A percentile compares a stretch with the other conserved stretches of the same genome.
Conservation (phyloP, 768 basidiomycete genomes). For the Jaapia argillacea region DNA sequence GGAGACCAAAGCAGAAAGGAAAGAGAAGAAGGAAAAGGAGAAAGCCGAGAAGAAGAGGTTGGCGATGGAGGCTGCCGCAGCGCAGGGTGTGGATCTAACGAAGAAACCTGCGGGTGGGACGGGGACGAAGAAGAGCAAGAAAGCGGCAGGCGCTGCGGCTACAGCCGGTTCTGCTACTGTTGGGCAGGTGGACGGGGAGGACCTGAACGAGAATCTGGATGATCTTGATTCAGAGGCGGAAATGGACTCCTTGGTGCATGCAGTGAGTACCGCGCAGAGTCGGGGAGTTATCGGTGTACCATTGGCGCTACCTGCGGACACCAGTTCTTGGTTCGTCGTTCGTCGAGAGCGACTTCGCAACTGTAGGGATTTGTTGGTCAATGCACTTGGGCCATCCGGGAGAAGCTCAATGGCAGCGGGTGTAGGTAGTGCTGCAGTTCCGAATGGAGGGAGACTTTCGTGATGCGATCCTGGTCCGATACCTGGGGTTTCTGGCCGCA, state of each 20-base stretch:
- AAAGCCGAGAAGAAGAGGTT: constrained; percentile 75
- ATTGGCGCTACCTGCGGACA: constrained; percentile 63
- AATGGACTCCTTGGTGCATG: constrained; percentile 61
- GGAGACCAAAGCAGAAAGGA: constrained; percentile 81
- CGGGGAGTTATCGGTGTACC: constrained; percentile 54
- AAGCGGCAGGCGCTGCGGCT: constrained; percentile 28
- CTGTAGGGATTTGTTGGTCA: constrained; percentile 21
- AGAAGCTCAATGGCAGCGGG: neutral
- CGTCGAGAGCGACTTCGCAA: constrained; percentile 53
- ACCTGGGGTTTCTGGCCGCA: too few relatives aligned
- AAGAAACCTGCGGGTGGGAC: constrained; percentile 30
- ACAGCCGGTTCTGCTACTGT: constrained; percentile 29
- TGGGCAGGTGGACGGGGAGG: constrained; percentile 29
- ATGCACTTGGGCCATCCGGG: constrained; percentile 15
- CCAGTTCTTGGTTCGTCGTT: constrained; percentile 74
- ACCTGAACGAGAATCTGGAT: constrained; percentile 59
- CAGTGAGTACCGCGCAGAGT: constrained; percentile 44
- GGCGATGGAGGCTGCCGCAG: constrained; percentile 60
- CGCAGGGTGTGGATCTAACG: constrained; percentile 37
- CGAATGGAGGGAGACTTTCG: too few relatives aligned
- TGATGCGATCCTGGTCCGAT: too few relatives aligned
- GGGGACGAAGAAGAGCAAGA: constrained; percentile 57
- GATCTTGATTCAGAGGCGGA: constrained; percentile 82
- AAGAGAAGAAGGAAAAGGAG: constrained; percentile 74
- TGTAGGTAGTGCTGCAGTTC: neutral